phyloP scores from a whole-genome alignment of 2,329 filamentous ascomycete genomes.

The Rhytidhysteron rufulum region DNA sequence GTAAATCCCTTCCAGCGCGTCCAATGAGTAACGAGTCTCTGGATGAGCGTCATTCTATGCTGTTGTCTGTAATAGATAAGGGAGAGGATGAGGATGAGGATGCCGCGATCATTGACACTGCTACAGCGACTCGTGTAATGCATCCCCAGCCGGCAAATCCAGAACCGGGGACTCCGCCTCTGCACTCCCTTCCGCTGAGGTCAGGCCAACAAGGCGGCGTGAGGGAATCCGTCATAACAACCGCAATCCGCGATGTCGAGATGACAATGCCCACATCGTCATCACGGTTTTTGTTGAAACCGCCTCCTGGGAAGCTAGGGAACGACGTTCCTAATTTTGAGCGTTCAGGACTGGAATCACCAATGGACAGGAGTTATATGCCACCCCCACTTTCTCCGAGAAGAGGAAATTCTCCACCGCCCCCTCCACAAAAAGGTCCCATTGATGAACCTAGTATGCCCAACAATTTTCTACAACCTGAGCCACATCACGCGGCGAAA shows the following conservation, averaged over 20 bases:
- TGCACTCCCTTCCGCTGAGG: conserved; percentile 29
- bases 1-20: conserved; percentile 73
- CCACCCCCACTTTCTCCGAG: conserved; percentile 68
- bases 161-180: conserved; percentile 18
- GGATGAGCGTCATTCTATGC: conserved; percentile 35
- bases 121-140: conserved; percentile 51
- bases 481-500: conserved; percentile 14
- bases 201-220: conserved; percentile 18
- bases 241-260: conserved; percentile 41
- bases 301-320: conserved; percentile 27
- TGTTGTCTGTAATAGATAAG: conserved; percentile 31
- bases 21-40: conserved; percentile 60
- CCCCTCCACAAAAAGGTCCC: conserved; percentile 14
- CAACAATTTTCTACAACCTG: conserved; percentile 17
- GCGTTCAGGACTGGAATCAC: conserved; percentile 37
- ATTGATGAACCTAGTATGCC: conserved; percentile 16
- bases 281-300: conserved; percentile 31
- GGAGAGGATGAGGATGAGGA: conserved; percentile 30
- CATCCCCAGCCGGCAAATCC: conserved; percentile 36
- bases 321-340: conserved; percentile 11
- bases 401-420: conserved; percentile 48
- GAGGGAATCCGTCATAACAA: conserved; percentile 38
- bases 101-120: conserved; percentile 48
- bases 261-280: conserved; percentile 23
- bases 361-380: conserved; percentile 59